Evolutionary conservation across 306 rosid species (phyloP).

Genomic region (Hylodesmum podocarpum): DNA sequence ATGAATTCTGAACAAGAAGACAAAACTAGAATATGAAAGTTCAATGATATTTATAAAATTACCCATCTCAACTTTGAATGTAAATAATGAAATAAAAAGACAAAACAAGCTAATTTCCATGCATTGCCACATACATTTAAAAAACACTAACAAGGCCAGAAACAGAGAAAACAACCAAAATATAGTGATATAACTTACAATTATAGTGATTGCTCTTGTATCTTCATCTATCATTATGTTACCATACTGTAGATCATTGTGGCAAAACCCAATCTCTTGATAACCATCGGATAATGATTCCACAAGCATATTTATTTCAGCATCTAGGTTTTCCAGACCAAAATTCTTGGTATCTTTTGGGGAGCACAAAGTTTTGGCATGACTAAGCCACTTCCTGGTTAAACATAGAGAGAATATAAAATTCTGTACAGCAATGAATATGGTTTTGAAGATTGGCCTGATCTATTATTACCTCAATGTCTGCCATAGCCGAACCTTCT

Average conservation of each 20-base stretch:
- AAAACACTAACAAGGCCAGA: neutral
- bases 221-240: conserved; percentile 96
- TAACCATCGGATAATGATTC: conserved; percentile 38
- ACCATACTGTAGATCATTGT: conserved; percentile 93
- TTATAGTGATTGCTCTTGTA: conserved; percentile 70
- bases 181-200: conserved; percentile 53
- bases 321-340: conserved; percentile 53
- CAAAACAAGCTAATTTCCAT: neutral
- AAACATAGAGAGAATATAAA: neutral
- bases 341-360: conserved; percentile 47
- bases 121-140: neutral
- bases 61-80: neutral
- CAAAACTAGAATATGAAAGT: neutral
- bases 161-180: neutral
- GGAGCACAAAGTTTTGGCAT: conserved; percentile 63
- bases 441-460: neutral
- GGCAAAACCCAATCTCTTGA: conserved; percentile 85
- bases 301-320: conserved; percentile 60
- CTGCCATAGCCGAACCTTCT: conserved; percentile 60
- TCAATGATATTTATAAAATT: neutral
- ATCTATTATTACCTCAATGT: conserved; percentile 63
- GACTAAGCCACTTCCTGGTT: conserved; percentile 66
- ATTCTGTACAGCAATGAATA: neutral
- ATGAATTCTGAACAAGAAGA: neutral
- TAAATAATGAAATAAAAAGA: neutral